Evolutionary conservation across 768 basidiomycete genomes (phyloP), one percentile per base, ranked within the genome.

Genomic region (Lactarius hatsudake): DNA sequence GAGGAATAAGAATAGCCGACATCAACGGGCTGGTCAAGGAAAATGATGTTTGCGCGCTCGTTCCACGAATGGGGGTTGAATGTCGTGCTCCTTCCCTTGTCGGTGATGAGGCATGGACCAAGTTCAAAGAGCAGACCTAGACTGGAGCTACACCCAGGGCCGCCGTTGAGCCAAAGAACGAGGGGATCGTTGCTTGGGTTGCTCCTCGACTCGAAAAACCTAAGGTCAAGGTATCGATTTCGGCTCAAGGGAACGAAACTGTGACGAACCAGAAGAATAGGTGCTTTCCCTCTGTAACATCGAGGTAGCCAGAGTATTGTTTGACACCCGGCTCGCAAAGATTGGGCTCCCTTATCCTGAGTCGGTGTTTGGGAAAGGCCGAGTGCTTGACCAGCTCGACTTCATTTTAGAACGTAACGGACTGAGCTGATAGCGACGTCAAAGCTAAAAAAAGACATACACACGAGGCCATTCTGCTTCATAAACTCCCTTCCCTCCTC

Each of bases 1-100:
- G 88, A 85, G 1, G 87, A 84, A 74, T 96, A 98, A 0, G 93
- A 95, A 78, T 84, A 96, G 36, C 96, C 96, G 45, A 97, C 96
- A 64, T 90, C 86, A 71, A 96, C 85, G 23, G 96, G 96, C 73
- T 94, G 83, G 72, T 86, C 84, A 66, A 90, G 84, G 82, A 90
- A 90, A 64, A 90, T 87, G 70, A 90, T 80, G 73, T 93, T 93
- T 58, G 90, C 87, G 69, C 88, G 78, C 48, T 80, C 81, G 72
- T 88, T 99, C 96, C 96, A 99, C 71, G 89, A 89, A 81, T 91
- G 75, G 6, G 86, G 83, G 78, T 99, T 98, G 74, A 74, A 73
- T 1, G 86, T 87, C 18, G 87, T 87, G 78, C 87, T 89, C 66
- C 79, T 78, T 12, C 88, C 86, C 9, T 67, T 36, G 28, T 71